Conservation (phyloP, 169 alveolate genomes). For the Blepharisma undulans region DNA sequence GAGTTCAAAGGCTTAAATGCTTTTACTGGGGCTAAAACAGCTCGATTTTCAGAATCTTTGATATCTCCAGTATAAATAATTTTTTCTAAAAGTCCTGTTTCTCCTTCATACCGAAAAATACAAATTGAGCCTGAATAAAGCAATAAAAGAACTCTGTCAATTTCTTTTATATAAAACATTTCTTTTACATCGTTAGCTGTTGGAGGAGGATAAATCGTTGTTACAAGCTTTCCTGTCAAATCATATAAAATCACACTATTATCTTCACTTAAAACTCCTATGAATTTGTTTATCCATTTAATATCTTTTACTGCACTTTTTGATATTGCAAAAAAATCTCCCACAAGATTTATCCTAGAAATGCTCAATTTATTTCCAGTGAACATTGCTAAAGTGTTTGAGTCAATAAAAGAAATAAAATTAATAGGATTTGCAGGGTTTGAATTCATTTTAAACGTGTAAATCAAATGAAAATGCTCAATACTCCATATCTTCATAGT, state of each 20-base stretch:
- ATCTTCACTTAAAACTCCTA: conserved; percentile 49
- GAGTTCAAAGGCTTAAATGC: conserved; percentile 35
- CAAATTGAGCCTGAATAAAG: conserved; percentile 61
- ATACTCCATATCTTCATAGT: conserved; percentile 32
- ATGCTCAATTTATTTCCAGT: neutral
- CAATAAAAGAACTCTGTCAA: conserved; percentile 45
- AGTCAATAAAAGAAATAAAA: neutral
- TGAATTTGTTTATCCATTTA: neutral
- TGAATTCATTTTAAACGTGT: neutral
- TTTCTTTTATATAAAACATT: conserved; percentile 32
- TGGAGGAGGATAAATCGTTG: conserved; percentile 68
- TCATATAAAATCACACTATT: conserved; percentile 47
- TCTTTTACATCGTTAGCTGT: conserved; percentile 50
- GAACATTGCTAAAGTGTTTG: neutral
- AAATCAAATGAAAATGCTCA: neutral
- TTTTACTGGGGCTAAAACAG: conserved; percentile 44
- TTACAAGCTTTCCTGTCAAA: conserved; percentile 25
- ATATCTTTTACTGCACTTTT: neutral
- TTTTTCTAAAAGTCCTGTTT: conserved; percentile 66
- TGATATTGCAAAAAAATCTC: neutral
- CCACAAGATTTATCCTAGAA: neutral
- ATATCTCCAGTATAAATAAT: conserved; percentile 53
- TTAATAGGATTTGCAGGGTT: neutral
- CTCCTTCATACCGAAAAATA: conserved; percentile 53
- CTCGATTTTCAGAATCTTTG: conserved; percentile 29